Percentiles rank a stretch among this genome's conserved stretches.
These are phyloP conservation scores for Ormosia emarginata DNA, from an alignment of 306 rosid species.

Conservation along the genomic window DNA sequence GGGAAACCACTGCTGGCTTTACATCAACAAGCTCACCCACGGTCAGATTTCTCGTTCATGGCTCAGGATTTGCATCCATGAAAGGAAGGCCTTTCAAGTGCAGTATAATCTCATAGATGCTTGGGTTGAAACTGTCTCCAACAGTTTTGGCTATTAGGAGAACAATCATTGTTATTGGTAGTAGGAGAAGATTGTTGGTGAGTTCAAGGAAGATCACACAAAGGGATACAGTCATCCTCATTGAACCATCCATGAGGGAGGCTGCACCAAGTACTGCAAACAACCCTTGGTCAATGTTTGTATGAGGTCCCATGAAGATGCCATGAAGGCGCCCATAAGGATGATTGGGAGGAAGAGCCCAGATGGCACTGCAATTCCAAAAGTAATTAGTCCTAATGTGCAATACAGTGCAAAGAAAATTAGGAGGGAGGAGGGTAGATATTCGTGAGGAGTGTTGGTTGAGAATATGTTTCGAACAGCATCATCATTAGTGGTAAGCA, in stretches of 20 bases:
- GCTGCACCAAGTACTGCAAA: constrained; percentile 91
- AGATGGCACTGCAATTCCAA: constrained; percentile 91
- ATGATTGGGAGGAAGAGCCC: constrained; percentile 96
- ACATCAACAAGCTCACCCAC: constrained; percentile 79
- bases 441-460: constrained; percentile 61
- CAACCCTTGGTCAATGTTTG: constrained; percentile 75
- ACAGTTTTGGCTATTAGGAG: constrained; percentile 79
- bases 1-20: constrained; percentile 59
- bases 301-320: constrained; percentile 54
- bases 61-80: constrained; percentile 83
- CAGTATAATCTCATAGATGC: constrained; percentile 80
- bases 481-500: constrained; percentile 82
- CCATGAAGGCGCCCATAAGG: constrained; percentile 90
- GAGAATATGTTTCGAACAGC: constrained; percentile 90
- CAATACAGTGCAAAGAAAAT: constrained; percentile 73
- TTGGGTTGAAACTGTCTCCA: constrained; percentile 84
- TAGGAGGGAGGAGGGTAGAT: constrained; percentile 50
- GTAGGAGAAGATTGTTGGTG: constrained; percentile 79
- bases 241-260: constrained; percentile 89
- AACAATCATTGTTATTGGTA: constrained; percentile 89
- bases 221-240: constrained; percentile 91
- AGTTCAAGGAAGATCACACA: constrained; percentile 92
- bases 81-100: constrained; percentile 83
- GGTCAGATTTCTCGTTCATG: constrained; percentile 82
- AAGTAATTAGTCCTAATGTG: constrained; percentile 62